A percentile compares a stretch with the other conserved stretches of the same genome.
These are phyloP conservation scores for Pseudotsuga menziesii DNA, from an alignment of 75 land plant genomes.

Conservation along the genomic window DNA sequence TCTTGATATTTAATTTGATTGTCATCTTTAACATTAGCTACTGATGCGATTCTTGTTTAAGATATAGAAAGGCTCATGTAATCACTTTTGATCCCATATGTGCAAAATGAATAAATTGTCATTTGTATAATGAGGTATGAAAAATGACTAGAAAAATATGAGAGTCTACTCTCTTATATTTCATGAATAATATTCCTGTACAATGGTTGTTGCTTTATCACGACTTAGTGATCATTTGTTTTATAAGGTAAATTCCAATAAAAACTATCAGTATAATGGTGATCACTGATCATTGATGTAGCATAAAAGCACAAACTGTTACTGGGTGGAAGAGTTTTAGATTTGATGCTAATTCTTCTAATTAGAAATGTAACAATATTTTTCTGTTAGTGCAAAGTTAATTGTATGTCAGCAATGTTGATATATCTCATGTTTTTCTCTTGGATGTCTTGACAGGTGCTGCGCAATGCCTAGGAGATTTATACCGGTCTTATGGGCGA, in stretches of 20 bases:
- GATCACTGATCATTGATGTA: not conserved
- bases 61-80: not conserved
- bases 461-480: slow-evolving; percentile 91
- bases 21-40: not conserved
- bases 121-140: not conserved
- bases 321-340: not conserved
- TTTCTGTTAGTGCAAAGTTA: not conserved
- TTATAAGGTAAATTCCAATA: not conserved
- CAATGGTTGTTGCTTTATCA: not conserved
- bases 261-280: not conserved
- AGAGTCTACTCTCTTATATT: not conserved
- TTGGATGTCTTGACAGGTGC: slow-evolving; percentile 46
- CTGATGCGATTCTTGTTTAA: not conserved
- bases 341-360: not conserved
- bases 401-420: not conserved
- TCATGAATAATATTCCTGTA: not conserved
- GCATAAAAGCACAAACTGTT: not conserved
- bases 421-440: not conserved
- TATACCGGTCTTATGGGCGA: slow-evolving; percentile 74
- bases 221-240: slow-evolving; percentile 2
- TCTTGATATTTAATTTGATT: not conserved
- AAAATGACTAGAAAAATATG: not conserved
- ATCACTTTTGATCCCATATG: not conserved
- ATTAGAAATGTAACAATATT: not conserved
- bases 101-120: not conserved